Evolutionary conservation across 179 eudicot genomes (phyloP).

Genomic region (Camellia oleifera): DNA sequence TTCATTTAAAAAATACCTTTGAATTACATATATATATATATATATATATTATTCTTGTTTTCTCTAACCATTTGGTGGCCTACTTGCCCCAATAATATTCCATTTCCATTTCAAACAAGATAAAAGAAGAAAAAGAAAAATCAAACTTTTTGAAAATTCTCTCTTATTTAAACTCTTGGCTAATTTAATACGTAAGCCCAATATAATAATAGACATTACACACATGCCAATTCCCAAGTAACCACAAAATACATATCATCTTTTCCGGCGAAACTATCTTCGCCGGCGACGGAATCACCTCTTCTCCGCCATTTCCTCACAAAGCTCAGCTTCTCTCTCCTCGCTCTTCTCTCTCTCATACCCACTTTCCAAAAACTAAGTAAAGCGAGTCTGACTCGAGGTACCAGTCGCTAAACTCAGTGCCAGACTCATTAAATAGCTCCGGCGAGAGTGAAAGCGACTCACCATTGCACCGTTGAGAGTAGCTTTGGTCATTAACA

Average conservation of each 20-base stretch:
- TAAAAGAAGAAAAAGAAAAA: background rate
- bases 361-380: background rate
- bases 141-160: background rate
- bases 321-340: background rate
- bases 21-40: too few relatives aligned
- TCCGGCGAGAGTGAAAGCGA: conserved; percentile 11
- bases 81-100: background rate
- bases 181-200: background rate
- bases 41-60: background rate
- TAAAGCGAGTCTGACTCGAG: background rate
- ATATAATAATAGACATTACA: background rate
- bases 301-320: background rate
- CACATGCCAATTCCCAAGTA: background rate
- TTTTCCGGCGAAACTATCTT: background rate
- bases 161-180: background rate
- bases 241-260: background rate
- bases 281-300: background rate
- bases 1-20: too few relatives aligned
- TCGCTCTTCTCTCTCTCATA: background rate
- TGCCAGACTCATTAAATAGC: background rate
- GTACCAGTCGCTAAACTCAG: background rate
- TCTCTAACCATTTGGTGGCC: background rate
- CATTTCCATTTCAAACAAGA: background rate
- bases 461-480: background rate
- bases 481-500: conserved; percentile 10